Base-by-base conservation (phyloP, 495 filamentous ascomycete genomes). In the Lophiotrema nucula region DNA sequence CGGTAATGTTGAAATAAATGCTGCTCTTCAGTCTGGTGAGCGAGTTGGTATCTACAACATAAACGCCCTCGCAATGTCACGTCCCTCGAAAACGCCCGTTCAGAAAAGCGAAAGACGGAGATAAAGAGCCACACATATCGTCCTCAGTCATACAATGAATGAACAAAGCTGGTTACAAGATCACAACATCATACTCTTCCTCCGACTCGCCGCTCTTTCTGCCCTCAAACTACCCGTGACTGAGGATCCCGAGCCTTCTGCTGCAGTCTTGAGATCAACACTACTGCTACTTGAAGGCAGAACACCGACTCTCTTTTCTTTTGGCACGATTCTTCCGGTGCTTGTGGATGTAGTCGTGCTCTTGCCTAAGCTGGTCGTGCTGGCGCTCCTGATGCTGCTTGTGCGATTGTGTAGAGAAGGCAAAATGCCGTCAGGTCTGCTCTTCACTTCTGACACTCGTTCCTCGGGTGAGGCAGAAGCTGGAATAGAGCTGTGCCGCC, bases 121-220 rank as follows among this genome's bases (percentile, higher is more conserved):
- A 35, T 8, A 35, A 35, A 35, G 31, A 35, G 15, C 31, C 31
- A 8, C 31, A 35, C 31, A 35, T 35, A 8, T 8, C 15, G 8
- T 8, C 15, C 31, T 15, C 8, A 8, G 31, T 35, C 31, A 15
- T 35, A 35, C 8, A 35, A 35, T 8, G 8, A 35, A 35, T 35
- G 8, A 35, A n/a, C n/a, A 8, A 35, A 35, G 31, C 31, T 35
- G 31, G 31, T 15, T 15, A 8, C 15, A 35, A 56, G 18, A 41
- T 61, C 45, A 72, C 47, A 70, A 22, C 65, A 70, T 62, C 69
- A 70, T 72, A 56, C 69, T 72, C 58, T 65, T 53, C 62, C 69
- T 56, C 60, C 69, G 33, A 42, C 55, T 60, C 2, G 68, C 69
- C 25, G 66, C 67, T 22, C 69, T 48, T 48, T 69, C 69, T 8